phyloP scores from a whole-genome alignment of 2,329 filamentous ascomycete genomes.

The Exophiala bonariae region DNA sequence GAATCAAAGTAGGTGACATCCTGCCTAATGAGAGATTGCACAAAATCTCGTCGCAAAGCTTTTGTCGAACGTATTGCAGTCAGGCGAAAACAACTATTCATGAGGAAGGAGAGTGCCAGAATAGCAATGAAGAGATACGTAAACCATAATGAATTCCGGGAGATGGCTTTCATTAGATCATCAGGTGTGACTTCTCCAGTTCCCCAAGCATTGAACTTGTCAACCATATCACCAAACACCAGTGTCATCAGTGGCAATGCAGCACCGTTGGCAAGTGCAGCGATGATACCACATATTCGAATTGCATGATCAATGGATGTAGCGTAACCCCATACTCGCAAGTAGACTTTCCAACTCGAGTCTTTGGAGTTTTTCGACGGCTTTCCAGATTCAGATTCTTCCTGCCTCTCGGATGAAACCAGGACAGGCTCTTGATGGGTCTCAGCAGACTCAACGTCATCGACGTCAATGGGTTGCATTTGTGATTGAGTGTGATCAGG shows the following conservation, averaged over 20 bases:
- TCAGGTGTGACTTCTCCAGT: constrained; percentile 33
- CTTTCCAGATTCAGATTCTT: no score
- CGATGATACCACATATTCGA: constrained; percentile 1
- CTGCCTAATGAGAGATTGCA: constrained; percentile 21
- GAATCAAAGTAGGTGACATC: constrained; percentile 32
- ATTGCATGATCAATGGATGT: background rate
- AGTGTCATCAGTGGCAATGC: constrained; percentile 52
- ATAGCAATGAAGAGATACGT: constrained; percentile 70
- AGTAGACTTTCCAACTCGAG: constrained; percentile 3
- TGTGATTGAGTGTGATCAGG: no score
- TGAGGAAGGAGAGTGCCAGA: constrained; percentile 46
- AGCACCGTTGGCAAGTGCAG: constrained; percentile 36
- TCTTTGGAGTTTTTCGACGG: no score
- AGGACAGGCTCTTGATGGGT: no score
- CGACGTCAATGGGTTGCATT: no score
- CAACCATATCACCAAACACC: constrained; percentile 54
- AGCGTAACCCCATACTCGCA: constrained; percentile 2
- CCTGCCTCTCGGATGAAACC: no score
- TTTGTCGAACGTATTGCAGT: constrained; percentile 32
- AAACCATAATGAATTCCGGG: constrained; percentile 59
- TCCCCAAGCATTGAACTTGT: constrained; percentile 46
- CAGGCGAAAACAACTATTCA: constrained; percentile 55
- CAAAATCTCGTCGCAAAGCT: constrained; percentile 26
- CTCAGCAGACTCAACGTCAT: no score
- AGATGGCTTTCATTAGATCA: constrained; percentile 39